Evolutionary conservation across 1,284 basidiomycete species (phyloP).

Genomic region (Cystobasidiaceae sp.): DNA sequence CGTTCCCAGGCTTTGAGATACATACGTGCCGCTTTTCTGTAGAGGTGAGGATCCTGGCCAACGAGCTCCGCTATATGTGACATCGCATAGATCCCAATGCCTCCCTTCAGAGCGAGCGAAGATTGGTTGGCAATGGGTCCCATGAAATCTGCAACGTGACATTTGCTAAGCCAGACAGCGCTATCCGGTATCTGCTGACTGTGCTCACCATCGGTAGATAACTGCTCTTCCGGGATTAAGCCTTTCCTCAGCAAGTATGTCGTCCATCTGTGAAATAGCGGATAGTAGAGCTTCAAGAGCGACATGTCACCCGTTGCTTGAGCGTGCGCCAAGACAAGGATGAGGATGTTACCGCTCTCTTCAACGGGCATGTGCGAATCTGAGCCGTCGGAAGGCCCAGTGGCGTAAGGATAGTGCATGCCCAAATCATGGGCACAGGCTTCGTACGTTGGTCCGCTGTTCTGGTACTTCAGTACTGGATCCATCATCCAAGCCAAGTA

Average conservation of each 20-base stretch:
- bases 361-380: conserved; percentile 34
- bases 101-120: conserved; percentile 37
- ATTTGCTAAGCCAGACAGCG: conserved; percentile 5
- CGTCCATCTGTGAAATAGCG: conserved; percentile 36
- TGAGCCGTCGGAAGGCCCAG: conserved; percentile 32
- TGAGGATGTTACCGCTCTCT: conserved; percentile 42
- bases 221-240: conserved; percentile 36
- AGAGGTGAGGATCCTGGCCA: conserved; percentile 49
- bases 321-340: conserved; percentile 30
- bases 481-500: neutral
- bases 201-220: neutral
- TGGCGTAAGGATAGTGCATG: conserved; percentile 39
- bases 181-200: too few relatives aligned
- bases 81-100: conserved; percentile 55
- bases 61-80: conserved; percentile 55
- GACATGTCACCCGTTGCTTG: neutral
- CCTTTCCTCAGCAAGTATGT: conserved; percentile 37
- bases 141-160: conserved; percentile 5
- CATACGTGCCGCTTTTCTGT: neutral
- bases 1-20: neutral
- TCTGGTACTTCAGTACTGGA: neutral
- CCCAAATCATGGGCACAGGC: conserved; percentile 37
- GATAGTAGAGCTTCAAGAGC: conserved; percentile 28
- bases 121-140: neutral
- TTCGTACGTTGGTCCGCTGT: neutral